Base-by-base conservation (phyloP, 306 rosid genomes). In the Rubus idaeus region DNA sequence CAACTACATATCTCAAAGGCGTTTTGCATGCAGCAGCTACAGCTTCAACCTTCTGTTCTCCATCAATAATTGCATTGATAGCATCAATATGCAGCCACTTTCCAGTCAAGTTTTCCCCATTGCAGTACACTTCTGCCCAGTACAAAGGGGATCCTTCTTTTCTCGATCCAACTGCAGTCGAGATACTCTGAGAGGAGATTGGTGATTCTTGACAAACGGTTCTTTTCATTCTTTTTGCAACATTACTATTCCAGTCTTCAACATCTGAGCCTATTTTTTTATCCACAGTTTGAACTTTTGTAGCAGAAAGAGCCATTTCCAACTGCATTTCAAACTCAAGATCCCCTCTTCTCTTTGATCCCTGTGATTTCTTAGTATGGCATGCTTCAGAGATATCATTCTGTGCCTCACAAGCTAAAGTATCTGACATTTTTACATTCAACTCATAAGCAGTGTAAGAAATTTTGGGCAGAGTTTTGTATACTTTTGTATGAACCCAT, bases 61-160 rank as follows among this genome's bases (percentile, higher is more conserved):
- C 96, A 82, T 95, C 96, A 80, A 95, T 71, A 87, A 95, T 84
- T 75, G 85, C 78, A 87, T 90, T 92, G 73, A 89, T 83, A 78
- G 91, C 91, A 90, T 95, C 97, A 65, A 95, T 70, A 79, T 92
- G 98, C 71, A 95, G 96, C 98, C 98, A 95, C 86, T 87, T 92
- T 85, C 97, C 98, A 5, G 95, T 89, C 93, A 89, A 83, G 79
- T 89, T 94, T 82, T 91, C 98, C 64, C 92, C 93, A 46, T 75
- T 76, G 85, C 98, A 95, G 84, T 87, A 89, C 75, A 92, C 91
- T 89, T 92, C 98, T 80, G 93, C 97, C 98, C 98, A 95, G 80
- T 90, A 88, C 81, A 89, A 84, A 83, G 96, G 96, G 75, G 91
- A 88, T 85, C 95, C 97, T 70, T 84, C 89, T 86, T 88, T 95